These are phyloP conservation scores for Tarenaya hassleriana DNA, from an alignment of 345 rosid species.

Conservation along the genomic window DNA sequence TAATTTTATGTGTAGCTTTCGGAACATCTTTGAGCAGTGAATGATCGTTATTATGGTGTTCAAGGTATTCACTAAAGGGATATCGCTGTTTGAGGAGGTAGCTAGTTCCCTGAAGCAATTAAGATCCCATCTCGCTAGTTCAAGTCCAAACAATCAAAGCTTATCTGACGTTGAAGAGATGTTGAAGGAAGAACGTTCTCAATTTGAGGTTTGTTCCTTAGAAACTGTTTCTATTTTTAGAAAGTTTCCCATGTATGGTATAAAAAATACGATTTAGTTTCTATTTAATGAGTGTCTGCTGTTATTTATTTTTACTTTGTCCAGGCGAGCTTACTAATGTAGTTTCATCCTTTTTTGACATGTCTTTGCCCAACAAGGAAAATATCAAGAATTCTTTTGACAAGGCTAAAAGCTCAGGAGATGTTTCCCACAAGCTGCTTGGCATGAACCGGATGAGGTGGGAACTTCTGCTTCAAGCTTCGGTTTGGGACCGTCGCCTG, in stretches of 20 bases:
- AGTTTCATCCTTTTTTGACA: constrained; percentile 11
- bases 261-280: too few relatives aligned
- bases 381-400: constrained; percentile 35
- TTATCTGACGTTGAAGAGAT: constrained; percentile 58
- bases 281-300: background rate
- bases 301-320: constrained; percentile 10
- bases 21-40: background rate
- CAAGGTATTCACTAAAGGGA: constrained; percentile 63
- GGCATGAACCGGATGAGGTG: constrained; percentile 55
- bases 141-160: constrained; percentile 37
- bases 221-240: constrained; percentile 2
- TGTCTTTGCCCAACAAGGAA: constrained; percentile 29
- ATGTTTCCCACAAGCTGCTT: constrained; percentile 43
- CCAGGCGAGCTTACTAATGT: constrained; percentile 16
- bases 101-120: constrained; percentile 44
- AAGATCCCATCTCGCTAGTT: constrained; percentile 36
- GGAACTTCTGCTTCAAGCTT: constrained; percentile 77
- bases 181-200: constrained; percentile 49
- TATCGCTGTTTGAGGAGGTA: constrained; percentile 51
- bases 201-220: constrained; percentile 59
- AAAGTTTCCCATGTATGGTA: too few relatives aligned
- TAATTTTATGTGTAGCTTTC: constrained; percentile 1
- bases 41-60: constrained; percentile 19
- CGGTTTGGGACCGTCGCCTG: constrained; percentile 70
- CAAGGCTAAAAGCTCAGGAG: constrained; percentile 36